phyloP scores from a whole-genome alignment of 139 green algal species.

The Penium margaritaceum region DNA sequence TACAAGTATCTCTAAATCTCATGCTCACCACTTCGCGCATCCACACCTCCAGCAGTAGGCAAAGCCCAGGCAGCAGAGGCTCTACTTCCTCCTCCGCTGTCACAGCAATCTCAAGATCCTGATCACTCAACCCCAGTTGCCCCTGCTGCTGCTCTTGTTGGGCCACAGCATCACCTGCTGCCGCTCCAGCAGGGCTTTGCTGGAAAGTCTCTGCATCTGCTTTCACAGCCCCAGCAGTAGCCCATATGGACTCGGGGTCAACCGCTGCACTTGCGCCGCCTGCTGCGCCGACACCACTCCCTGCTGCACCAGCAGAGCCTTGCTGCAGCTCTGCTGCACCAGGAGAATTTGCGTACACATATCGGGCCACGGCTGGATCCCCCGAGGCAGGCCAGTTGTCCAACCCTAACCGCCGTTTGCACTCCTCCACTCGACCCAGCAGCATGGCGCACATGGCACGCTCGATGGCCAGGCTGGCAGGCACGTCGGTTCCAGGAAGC shows the following conservation, averaged over 20 bases:
- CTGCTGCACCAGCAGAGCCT: no score
- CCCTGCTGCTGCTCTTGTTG: no score
- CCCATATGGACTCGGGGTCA: no score
- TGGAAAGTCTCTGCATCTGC: no score
- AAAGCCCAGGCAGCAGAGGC: constrained; percentile 38
- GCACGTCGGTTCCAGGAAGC: constrained; percentile 7
- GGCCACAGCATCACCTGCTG: no score
- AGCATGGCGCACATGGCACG: constrained; percentile 46
- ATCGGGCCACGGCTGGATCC: constrained; percentile 18
- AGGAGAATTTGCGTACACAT: constrained; percentile 39
- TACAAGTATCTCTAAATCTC: constrained; percentile 23
- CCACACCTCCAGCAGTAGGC: constrained; percentile 34
- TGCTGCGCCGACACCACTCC: background rate
- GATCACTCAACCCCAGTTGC: no score
- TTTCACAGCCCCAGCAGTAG: no score
- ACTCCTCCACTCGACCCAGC: constrained; percentile 29
- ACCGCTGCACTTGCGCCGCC: no score
- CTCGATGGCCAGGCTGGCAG: constrained; percentile 29
- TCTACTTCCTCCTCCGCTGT: background rate
- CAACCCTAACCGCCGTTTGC: constrained; percentile 13
- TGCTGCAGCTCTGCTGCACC: no score
- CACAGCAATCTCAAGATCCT: no score
- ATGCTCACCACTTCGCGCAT: constrained; percentile 26
- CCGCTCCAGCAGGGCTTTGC: no score
- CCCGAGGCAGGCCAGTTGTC: constrained; percentile 4